Evolutionary conservation across 148 eudicot genomes (phyloP), one percentile per base, ranked within the genome.

Genomic region (Spergularia marina): DNA sequence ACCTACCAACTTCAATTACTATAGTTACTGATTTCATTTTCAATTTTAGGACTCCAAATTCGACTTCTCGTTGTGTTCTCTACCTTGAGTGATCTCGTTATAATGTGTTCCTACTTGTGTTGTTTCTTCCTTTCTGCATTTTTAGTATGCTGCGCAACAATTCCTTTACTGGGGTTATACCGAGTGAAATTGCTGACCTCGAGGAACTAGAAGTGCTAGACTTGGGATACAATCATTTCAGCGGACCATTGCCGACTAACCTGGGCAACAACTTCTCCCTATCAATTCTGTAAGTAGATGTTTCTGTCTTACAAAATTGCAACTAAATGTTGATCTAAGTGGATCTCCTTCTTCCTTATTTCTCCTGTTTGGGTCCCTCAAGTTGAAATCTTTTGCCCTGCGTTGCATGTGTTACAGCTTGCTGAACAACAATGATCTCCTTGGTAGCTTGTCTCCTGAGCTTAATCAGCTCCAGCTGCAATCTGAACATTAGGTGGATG

Each of bases 81-180:
- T 15, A 25, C 20, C 16, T 16, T n/a, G 49, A 12, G 11, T 7
- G 25, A 47, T 20, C 4, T 65, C 66, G 20, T 12, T 10, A 44
- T 72, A 23, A 15, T 55, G 23, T 10, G 60, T 61, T 25, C 11
- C 57, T 30, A 57, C 44, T 68, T 12, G 13, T 68, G 30, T 36
- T 23, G 41, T 56, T 49, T 25, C 34, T 61, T 55, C 18, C 10
- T 74, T 70, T 72, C 34, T 5, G 67, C 47, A 6, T 39, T 68
- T 62, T 55, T 83, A 86, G 86, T 17, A 81, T 86, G 52, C 63
- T 86, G 72, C 89, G 91, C 36, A 88, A 88, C 81, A 86, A 88
- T 76, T 81, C 85, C 53, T 88, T 86, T 20, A 16, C 30, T 47
- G 89, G 91, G 25, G 58, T 49, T 53, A 79, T 88, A 61, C 89